Evolutionary conservation across 306 rosid genomes (phyloP).

Genomic region (Cicer pinnatifidum): DNA sequence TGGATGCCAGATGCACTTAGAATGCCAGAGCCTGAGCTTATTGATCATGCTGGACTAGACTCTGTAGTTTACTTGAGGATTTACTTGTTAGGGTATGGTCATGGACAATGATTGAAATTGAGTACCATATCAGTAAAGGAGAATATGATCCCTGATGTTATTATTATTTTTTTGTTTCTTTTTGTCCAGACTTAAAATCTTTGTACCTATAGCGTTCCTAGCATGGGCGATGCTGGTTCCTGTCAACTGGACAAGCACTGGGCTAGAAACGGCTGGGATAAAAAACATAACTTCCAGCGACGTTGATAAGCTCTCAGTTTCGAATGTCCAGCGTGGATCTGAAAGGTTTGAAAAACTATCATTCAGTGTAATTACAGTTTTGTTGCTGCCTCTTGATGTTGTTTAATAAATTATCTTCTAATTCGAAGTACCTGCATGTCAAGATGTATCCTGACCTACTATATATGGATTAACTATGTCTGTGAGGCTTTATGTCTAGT

Average conservation of each 20-base stretch:
- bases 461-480: constrained; percentile 15
- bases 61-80: constrained; percentile 94
- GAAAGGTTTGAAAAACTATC: constrained; percentile 56
- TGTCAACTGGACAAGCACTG: constrained; percentile 67
- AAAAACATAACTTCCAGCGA: constrained; percentile 79
- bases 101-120: constrained; percentile 11
- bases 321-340: constrained; percentile 63
- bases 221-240: constrained; percentile 90
- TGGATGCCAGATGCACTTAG: constrained; percentile 96
- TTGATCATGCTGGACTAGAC: constrained; percentile 96
- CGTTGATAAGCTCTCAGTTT: constrained; percentile 83
- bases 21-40: constrained; percentile 97
- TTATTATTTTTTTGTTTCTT: constrained; percentile 1
- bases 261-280: constrained; percentile 35
- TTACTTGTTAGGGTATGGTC: constrained; percentile 83
- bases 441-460: constrained; percentile 20
- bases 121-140: constrained; percentile 1
- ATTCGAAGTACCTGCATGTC: constrained; percentile 3
- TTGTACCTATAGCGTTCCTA: constrained; percentile 82
- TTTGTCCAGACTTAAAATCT: constrained; percentile 85
- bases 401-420: constrained; percentile 30
- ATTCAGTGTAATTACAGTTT: constrained; percentile 39
- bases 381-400: constrained; percentile 30
- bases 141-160: constrained; percentile 31
- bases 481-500: constrained; percentile 11